Percentiles rank a stretch among this genome's conserved stretches.
Conservation (phyloP, 352 stramenopile species). For the Aphanomyces stellatus region DNA sequence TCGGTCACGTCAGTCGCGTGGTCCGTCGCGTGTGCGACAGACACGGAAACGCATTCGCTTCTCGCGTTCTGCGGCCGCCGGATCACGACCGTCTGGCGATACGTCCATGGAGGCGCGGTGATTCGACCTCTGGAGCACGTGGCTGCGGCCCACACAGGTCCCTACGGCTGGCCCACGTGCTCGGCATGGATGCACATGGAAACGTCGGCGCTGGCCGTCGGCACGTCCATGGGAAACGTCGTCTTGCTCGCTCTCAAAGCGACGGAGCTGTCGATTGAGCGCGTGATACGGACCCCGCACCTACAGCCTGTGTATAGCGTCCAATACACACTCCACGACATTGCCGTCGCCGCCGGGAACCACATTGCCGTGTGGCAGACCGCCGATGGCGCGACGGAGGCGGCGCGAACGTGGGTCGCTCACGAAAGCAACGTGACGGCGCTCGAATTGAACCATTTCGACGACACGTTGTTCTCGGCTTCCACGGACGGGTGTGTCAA, state of each 20-base stretch:
- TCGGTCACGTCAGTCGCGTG: slow-evolving; percentile 58
- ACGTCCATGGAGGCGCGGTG: slow-evolving; percentile 23
- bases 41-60: slow-evolving; percentile 35
- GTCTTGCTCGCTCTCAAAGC: slow-evolving; percentile 28
- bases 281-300: slow-evolving; percentile 44
- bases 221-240: slow-evolving; percentile 53
- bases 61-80: slow-evolving; percentile 54
- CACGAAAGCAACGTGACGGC: slow-evolving; percentile 64
- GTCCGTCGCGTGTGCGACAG: slow-evolving; percentile 43
- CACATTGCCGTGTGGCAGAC: slow-evolving; percentile 67
- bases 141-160: slow-evolving; percentile 59
- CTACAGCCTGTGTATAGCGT: slow-evolving; percentile 53
- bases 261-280: slow-evolving; percentile 31
- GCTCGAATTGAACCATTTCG: slow-evolving; percentile 51
- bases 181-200: slow-evolving; percentile 66
- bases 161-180: slow-evolving; percentile 55
- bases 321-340: slow-evolving; percentile 41
- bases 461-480: slow-evolving; percentile 48
- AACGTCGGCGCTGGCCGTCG: slow-evolving; percentile 40
- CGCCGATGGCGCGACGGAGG: slow-evolving; percentile 29
- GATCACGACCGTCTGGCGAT: slow-evolving; percentile 64
- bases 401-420: slow-evolving; percentile 41
- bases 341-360: slow-evolving; percentile 52
- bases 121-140: slow-evolving; percentile 35
- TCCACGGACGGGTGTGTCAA: slow-evolving; percentile 56